phyloP scores from a whole-genome alignment of 441 rosid genomes.

The Mallotus repandus region DNA sequence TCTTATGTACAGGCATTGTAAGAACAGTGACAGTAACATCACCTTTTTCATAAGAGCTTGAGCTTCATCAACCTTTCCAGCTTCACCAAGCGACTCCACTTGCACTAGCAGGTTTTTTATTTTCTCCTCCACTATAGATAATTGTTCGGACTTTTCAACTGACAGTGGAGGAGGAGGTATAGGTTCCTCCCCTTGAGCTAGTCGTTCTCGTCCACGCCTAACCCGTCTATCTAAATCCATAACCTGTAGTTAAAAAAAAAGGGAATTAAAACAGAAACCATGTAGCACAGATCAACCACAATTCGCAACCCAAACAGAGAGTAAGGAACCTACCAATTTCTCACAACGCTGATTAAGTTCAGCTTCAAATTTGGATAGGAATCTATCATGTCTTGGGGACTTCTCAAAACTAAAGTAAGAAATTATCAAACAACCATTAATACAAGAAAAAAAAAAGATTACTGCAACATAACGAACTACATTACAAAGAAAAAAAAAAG shows the following conservation, averaged over 20 bases:
- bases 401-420: conserved; percentile 71
- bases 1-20: background rate
- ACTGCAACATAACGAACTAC: background rate
- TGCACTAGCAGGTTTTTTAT: conserved; percentile 88
- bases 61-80: conserved; percentile 98
- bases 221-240: conserved; percentile 94
- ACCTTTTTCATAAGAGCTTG: conserved; percentile 99
- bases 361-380: conserved; percentile 79
- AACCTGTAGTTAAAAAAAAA: conserved; percentile 45
- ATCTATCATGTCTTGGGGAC: conserved; percentile 75
- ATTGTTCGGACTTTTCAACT: conserved; percentile 76
- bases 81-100: conserved; percentile 96
- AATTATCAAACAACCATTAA: conserved; percentile 1
- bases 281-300: background rate
- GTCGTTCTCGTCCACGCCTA: conserved; percentile 94
- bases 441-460: too few species aligned
- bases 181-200: conserved; percentile 86
- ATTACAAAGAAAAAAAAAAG: conserved; percentile 3
- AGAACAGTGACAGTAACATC: conserved; percentile 4
- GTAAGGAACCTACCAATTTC: conserved; percentile 61
- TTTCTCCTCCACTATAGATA: conserved; percentile 86
- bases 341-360: conserved; percentile 94
- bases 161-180: conserved; percentile 65
- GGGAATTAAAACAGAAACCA: background rate
- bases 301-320: background rate